Conservation (phyloP, 176 grass and related monocot genomes). For the Paspalum notatum region DNA sequence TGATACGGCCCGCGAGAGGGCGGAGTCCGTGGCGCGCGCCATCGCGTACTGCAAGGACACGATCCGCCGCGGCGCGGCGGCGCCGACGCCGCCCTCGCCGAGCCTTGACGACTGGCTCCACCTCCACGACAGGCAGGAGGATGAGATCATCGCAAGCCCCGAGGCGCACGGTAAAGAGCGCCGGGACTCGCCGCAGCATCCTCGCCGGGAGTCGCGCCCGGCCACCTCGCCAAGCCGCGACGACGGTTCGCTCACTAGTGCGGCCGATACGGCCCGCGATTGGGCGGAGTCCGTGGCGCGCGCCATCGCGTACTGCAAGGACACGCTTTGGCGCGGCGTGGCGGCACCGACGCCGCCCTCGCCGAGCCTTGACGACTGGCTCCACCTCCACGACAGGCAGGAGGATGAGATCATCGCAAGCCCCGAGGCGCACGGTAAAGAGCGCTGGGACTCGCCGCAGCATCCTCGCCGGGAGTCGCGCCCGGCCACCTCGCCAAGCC, state of each 20-base stretch:
- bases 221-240: background rate
- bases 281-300: slow-evolving; percentile 27
- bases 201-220: background rate
- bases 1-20: slow-evolving; percentile 19
- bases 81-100: background rate
- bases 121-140: slow-evolving; percentile 4
- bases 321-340: background rate
- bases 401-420: background rate
- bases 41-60: slow-evolving; percentile 40
- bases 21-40: slow-evolving; percentile 29
- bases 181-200: background rate
- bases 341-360: background rate
- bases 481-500: background rate
- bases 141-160: background rate
- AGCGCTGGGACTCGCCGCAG: background rate
- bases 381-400: background rate
- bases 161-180: background rate
- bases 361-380: background rate
- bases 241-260: background rate
- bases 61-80: background rate
- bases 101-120: slow-evolving; percentile 17
- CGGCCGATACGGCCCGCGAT: slow-evolving; percentile 16
- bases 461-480: background rate
- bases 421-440: background rate
- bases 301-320: slow-evolving; percentile 41